These are phyloP conservation scores for Echites panduratus DNA, from an alignment of 257 asterid species.

Conservation along the genomic window DNA sequence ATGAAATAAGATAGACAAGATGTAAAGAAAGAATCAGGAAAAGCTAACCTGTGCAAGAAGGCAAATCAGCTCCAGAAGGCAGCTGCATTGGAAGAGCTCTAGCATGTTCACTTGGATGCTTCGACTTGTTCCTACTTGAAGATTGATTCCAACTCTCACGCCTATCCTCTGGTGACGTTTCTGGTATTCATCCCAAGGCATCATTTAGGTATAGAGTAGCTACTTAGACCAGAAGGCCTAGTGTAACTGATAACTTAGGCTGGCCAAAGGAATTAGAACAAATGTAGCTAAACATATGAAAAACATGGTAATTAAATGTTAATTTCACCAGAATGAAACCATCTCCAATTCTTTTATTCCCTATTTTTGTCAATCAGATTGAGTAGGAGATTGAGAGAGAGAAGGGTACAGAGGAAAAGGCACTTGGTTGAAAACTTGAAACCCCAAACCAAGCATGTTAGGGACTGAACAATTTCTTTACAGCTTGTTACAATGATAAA, in stretches of 20 bases:
- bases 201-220: background rate
- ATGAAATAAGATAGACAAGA: background rate
- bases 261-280: background rate
- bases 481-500: background rate
- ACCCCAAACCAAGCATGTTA: background rate
- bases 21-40: no score
- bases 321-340: background rate
- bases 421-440: background rate
- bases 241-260: background rate
- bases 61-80: slow-evolving; percentile 90
- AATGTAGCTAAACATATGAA: background rate
- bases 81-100: slow-evolving; percentile 77
- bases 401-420: background rate
- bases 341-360: background rate
- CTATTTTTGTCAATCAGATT: background rate
- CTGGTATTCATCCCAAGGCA: slow-evolving; percentile 35
- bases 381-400: no score
- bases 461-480: background rate
- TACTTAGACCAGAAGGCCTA: background rate
- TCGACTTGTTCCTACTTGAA: slow-evolving; percentile 44
- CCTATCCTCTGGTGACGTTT: slow-evolving; percentile 46
- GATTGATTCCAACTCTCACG: slow-evolving; percentile 50
- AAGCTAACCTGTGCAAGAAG: slow-evolving; percentile 75
- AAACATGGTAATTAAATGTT: background rate
- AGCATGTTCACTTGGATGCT: slow-evolving; percentile 48